Conservation (phyloP, 768 basidiomycete genomes). For the Rhodotorula toruloides region DNA sequence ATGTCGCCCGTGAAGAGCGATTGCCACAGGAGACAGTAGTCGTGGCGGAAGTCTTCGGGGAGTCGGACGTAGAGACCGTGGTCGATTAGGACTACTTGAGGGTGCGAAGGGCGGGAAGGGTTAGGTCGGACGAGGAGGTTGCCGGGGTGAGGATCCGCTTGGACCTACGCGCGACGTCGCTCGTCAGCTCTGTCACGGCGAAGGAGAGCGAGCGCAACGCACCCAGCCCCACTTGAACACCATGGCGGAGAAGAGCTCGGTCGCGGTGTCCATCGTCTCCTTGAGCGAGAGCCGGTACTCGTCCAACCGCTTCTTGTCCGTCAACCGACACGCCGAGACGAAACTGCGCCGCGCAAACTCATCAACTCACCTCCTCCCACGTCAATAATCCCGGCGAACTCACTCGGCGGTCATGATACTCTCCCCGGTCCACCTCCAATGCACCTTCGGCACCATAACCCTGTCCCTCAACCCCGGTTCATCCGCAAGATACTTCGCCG, state of each 20-base stretch:
- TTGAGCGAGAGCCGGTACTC: conserved; percentile 45
- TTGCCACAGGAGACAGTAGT: conserved; percentile 39
- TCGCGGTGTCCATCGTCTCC: conserved; percentile 73
- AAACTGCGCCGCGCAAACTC: conserved; percentile 2
- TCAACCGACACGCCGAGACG: conserved; percentile 44
- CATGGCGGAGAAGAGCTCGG: conserved; percentile 76
- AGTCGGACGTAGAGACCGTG: conserved; percentile 83
- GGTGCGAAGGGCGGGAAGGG: conserved; percentile 53
- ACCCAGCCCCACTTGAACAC: conserved; percentile 92
- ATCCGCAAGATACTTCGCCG: conserved; percentile 61
- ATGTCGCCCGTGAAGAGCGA: conserved; percentile 40
- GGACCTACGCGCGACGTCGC: conserved; percentile 36
- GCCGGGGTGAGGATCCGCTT: conserved; percentile 59
- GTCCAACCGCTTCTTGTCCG: conserved; percentile 47
- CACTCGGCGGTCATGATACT: conserved; percentile 75
- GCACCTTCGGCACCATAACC: conserved; percentile 74
- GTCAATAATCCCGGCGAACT: not conserved
- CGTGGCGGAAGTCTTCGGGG: conserved; percentile 44
- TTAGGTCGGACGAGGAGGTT: conserved; percentile 66
- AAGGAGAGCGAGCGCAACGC: conserved; percentile 46
- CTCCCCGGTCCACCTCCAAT: conserved; percentile 65
- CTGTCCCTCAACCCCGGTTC: conserved; percentile 66
- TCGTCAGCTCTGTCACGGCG: not conserved
- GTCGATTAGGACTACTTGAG: conserved; percentile 66
- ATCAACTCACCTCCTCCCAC: not conserved